Evolutionary conservation across 495 filamentous ascomycete genomes (phyloP).

Genomic region (Viridothelium virens): DNA sequence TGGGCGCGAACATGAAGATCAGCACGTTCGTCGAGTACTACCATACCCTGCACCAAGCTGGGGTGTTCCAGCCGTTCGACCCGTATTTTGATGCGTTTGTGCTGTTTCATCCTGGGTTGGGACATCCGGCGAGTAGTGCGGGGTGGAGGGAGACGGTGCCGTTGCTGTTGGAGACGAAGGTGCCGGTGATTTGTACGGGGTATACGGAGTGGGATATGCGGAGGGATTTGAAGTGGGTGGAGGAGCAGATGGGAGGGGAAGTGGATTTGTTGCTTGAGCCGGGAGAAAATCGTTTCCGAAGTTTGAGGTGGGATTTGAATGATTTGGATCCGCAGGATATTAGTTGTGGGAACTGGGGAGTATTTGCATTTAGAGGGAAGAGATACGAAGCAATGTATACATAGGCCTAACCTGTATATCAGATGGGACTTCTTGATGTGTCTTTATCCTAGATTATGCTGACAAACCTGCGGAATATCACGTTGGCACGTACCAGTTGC

Average conservation of each 20-base stretch:
- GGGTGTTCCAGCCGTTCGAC: conserved; percentile 85
- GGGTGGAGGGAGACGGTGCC: conserved; percentile 92
- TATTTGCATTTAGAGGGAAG: conserved; percentile 96
- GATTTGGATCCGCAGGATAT: conserved; percentile 91
- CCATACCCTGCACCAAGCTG: conserved; percentile 86
- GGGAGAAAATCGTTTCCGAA: conserved; percentile 89
- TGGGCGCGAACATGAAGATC: conserved; percentile 83
- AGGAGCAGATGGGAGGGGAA: conserved; percentile 73
- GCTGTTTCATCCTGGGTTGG: conserved; percentile 90
- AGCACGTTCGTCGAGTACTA: conserved; percentile 97
- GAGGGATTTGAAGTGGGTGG: conserved; percentile 81
- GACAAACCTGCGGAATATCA: too few relatives aligned
- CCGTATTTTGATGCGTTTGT: conserved; percentile 97
- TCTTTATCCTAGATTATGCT: too few relatives aligned
- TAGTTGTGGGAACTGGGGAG: conserved; percentile 90
- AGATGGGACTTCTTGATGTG: neutral
- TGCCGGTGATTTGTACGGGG: conserved; percentile 84
- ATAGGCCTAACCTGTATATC: neutral
- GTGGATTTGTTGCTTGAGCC: conserved; percentile 88
- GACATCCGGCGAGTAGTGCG: conserved; percentile 82
- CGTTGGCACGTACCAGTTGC: too few relatives aligned
- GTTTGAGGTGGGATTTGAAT: conserved; percentile 93
- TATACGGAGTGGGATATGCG: conserved; percentile 95
- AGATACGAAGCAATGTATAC: conserved; percentile 58
- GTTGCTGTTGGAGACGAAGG: conserved; percentile 84